Percentiles rank a stretch among this genome's conserved stretches.
phyloP scores from a whole-genome alignment of 306 rosid species.

The Trifolium fragiferum region DNA sequence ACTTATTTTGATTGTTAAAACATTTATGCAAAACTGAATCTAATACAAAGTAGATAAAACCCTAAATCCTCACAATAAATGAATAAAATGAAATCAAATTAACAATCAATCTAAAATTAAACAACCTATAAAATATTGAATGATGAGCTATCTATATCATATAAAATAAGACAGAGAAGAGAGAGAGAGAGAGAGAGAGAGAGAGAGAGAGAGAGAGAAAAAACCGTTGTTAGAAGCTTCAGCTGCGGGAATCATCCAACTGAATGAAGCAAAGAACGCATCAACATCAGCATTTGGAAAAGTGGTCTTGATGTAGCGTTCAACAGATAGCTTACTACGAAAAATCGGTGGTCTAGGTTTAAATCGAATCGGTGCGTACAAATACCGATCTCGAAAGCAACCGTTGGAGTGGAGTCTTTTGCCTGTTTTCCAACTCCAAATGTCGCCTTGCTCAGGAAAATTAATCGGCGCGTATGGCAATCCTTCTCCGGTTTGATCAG shows the following conservation, averaged over 20 bases:
- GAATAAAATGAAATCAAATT: background rate
- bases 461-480: slow-evolving; percentile 85
- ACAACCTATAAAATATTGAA: background rate
- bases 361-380: slow-evolving; percentile 67
- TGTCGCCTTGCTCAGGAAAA: slow-evolving; percentile 82
- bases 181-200: no score
- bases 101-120: background rate
- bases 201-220: background rate
- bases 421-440: slow-evolving; percentile 86
- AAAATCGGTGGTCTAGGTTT: slow-evolving; percentile 40
- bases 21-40: background rate
- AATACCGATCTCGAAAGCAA: slow-evolving; percentile 72
- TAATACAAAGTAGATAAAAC: background rate
- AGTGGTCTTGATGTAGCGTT: slow-evolving; percentile 54
- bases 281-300: slow-evolving; percentile 55
- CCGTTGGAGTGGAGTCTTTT: slow-evolving; percentile 61
- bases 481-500: slow-evolving; percentile 68
- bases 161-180: background rate
- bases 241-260: slow-evolving; percentile 76
- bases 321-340: slow-evolving; percentile 78
- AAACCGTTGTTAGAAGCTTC: slow-evolving; percentile 52
- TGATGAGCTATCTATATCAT: background rate
- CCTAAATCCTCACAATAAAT: background rate
- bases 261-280: slow-evolving; percentile 70
- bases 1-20: background rate